Conservation (phyloP, 2,329 filamentous ascomycete genomes). For the Hyphodiscus sp. region DNA sequence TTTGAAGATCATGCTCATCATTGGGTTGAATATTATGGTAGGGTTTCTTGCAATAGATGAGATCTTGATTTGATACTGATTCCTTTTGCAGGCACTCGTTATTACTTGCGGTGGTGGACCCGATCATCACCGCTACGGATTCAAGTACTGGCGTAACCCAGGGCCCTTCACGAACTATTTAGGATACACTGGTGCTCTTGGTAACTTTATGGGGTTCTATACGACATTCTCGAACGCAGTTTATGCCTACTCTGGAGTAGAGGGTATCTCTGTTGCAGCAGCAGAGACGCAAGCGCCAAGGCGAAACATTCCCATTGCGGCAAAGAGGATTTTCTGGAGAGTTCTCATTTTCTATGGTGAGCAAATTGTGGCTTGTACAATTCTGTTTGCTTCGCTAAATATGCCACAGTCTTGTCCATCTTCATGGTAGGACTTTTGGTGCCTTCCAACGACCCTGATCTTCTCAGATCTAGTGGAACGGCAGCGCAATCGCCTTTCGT, state of each 20-base stretch:
- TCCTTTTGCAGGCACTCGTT: conserved; percentile 37
- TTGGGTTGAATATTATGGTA: conserved; percentile 56
- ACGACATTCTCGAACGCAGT: conserved; percentile 40
- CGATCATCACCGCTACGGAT: conserved; percentile 53
- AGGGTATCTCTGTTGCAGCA: conserved; percentile 48
- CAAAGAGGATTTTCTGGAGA: conserved; percentile 45
- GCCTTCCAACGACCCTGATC: conserved; percentile 42
- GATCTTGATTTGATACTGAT: not conserved
- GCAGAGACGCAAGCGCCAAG: conserved; percentile 49
- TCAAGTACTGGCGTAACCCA: conserved; percentile 63
- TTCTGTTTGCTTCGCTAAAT: not conserved
- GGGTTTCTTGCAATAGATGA: not conserved
- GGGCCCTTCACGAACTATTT: conserved; percentile 63
- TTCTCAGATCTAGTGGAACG: conserved; percentile 34
- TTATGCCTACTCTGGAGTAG: conserved; percentile 43
- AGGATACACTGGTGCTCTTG: conserved; percentile 52
- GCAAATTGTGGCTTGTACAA: not conserved
- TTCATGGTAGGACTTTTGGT: conserved; percentile 49
- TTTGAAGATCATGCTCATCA: conserved; percentile 55
- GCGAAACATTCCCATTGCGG: conserved; percentile 47
- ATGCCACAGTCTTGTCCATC: conserved; percentile 29
- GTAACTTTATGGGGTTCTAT: conserved; percentile 48
- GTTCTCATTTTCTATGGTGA: conserved; percentile 45
- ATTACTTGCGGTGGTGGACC: conserved; percentile 58
- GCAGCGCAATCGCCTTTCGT: conserved; percentile 58